Conservation (phyloP, 768 basidiomycete genomes). For the Heimioporus sp. region DNA sequence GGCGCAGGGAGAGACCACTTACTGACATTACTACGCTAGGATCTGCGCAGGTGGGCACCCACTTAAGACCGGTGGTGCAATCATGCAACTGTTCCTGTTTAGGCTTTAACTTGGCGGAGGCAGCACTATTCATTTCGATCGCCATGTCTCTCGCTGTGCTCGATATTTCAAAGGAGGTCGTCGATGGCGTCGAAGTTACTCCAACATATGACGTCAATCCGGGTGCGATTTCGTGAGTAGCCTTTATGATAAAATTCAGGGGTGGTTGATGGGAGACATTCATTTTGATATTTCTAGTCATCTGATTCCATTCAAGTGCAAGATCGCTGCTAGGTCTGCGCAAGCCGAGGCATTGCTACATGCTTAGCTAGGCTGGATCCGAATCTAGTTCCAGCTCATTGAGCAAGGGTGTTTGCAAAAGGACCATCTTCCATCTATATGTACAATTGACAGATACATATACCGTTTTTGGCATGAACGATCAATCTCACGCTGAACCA, state of each 20-base stretch:
- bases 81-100: slow-evolving; percentile 15
- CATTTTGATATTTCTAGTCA: slow-evolving; percentile 35
- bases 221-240: slow-evolving; percentile 58
- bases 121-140: slow-evolving; percentile 44
- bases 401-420: too few relatives aligned
- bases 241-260: neutral
- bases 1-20: too few relatives aligned
- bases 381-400: too few relatives aligned
- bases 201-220: slow-evolving; percentile 56
- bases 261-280: slow-evolving; percentile 1
- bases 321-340: slow-evolving; percentile 58
- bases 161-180: slow-evolving; percentile 43
- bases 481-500: too few relatives aligned
- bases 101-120: slow-evolving; percentile 53
- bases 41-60: slow-evolving; percentile 28
- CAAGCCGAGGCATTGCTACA: slow-evolving; percentile 32
- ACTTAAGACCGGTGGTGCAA: neutral
- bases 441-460: too few relatives aligned
- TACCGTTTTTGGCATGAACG: too few relatives aligned
- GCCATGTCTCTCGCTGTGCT: slow-evolving; percentile 48
- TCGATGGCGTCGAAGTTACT: slow-evolving; percentile 46
- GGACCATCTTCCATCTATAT: too few relatives aligned
- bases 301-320: slow-evolving; percentile 60
- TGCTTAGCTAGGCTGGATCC: too few relatives aligned
- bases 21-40: neutral